A percentile compares a stretch with the other conserved stretches of the same genome.
phyloP scores from a whole-genome alignment of 2,329 filamentous ascomycete genomes.

The Scopulariopsis brevicaulis region DNA sequence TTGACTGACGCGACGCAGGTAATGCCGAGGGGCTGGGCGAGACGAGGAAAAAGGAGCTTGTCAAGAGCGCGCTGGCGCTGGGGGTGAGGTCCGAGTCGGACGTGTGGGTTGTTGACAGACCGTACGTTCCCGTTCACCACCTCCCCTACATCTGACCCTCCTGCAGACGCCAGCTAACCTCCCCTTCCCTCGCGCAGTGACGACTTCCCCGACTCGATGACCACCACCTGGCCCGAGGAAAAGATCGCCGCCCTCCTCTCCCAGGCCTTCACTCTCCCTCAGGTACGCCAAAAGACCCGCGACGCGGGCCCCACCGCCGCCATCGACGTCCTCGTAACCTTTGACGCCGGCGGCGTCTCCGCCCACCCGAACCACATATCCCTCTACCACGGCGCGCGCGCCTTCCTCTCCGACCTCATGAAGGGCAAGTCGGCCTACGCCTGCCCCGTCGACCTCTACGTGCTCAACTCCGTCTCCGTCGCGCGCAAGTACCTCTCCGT shows the following conservation, averaged over 20 bases:
- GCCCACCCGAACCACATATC: conserved; percentile 90
- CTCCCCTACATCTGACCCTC: neutral
- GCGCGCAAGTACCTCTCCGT: conserved; percentile 72
- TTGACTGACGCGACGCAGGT: conserved; percentile 30
- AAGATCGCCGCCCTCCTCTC: conserved; percentile 61
- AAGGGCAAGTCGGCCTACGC: conserved; percentile 51
- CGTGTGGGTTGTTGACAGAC: conserved; percentile 74
- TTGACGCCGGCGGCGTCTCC: conserved; percentile 74
- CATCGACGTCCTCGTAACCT: conserved; percentile 82
- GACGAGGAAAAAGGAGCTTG: conserved; percentile 71
- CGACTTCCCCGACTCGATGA: conserved; percentile 87
- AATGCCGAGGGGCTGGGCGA: conserved; percentile 81
- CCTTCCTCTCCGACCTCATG: conserved; percentile 59
- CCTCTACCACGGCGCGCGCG: conserved; percentile 68
- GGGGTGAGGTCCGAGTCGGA: conserved; percentile 67
- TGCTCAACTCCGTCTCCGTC: conserved; percentile 61
- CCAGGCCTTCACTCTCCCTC: conserved; percentile 60
- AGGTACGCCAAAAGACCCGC: conserved; percentile 19
- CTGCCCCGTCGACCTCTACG: conserved; percentile 75
- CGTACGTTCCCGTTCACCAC: conserved; percentile 29
- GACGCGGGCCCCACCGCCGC: conserved; percentile 29
- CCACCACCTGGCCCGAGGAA: conserved; percentile 58
- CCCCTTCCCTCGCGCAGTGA: conserved; percentile 25
- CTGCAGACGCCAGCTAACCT: neutral
- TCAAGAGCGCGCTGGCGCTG: conserved; percentile 66